Percentiles rank a stretch among this genome's conserved stretches.
Evolutionary conservation across 1,284 basidiomycete genomes (phyloP).

Genomic region (Exsudoporus floridanus): DNA sequence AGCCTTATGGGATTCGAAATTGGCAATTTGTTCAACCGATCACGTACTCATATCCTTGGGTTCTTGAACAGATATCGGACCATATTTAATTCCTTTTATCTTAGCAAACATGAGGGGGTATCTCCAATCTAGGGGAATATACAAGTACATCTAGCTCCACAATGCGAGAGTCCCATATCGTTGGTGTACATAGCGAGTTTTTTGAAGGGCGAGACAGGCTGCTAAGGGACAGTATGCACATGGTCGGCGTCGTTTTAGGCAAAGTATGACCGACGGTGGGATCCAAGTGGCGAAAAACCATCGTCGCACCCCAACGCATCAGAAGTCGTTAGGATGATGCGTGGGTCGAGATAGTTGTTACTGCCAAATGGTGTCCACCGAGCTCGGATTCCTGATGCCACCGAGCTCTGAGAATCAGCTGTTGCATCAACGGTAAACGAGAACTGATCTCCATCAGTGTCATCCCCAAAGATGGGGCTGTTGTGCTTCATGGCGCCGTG

Average conservation of each 20-base stretch:
- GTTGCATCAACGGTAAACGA: slow-evolving; percentile 23
- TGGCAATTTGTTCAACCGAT: slow-evolving; percentile 4
- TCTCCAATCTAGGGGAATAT: slow-evolving; percentile 25
- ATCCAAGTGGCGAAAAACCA: slow-evolving; percentile 23
- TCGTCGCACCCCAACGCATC: slow-evolving; percentile 28
- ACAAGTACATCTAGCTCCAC: slow-evolving; percentile 22
- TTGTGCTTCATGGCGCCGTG: slow-evolving; percentile 18
- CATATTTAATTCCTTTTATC: background rate
- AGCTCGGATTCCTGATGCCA: slow-evolving; percentile 10
- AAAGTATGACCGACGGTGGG: slow-evolving; percentile 21
- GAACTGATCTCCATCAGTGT: slow-evolving; percentile 29
- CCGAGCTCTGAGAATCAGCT: slow-evolving; percentile 15
- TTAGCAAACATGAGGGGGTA: slow-evolving; percentile 22
- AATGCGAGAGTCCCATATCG: slow-evolving; percentile 15
- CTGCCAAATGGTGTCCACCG: slow-evolving; percentile 28
- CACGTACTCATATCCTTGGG: slow-evolving; percentile 15
- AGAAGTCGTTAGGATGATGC: slow-evolving; percentile 24
- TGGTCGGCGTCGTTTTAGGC: slow-evolving; percentile 4
- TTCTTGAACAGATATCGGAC: background rate
- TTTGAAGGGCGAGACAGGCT: background rate
- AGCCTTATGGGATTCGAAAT: background rate
- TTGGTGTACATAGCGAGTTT: slow-evolving; percentile 2
- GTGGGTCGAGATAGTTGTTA: slow-evolving; percentile 29
- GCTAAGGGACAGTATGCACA: background rate
- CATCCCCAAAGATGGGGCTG: slow-evolving; percentile 24